Evolutionary conservation across 148 eudicot species (phyloP).

Genomic region (Cornus suecica): DNA sequence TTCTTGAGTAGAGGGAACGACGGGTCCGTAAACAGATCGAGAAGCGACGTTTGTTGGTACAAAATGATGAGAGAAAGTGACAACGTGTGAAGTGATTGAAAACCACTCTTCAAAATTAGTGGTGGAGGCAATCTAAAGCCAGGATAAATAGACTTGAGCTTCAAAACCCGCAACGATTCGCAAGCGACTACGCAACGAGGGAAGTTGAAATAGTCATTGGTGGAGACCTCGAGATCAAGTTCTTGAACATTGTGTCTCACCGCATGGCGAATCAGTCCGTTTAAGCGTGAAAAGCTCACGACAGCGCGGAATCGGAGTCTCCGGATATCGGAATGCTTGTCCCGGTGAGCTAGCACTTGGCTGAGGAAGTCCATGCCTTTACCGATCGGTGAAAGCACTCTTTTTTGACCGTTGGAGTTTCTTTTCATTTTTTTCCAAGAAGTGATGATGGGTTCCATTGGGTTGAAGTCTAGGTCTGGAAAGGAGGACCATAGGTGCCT

Average conservation of each 20-base stretch:
- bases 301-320: constrained; percentile 37
- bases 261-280: constrained; percentile 40
- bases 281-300: constrained; percentile 38
- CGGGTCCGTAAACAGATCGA: constrained; percentile 34
- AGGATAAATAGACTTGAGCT: constrained; percentile 34
- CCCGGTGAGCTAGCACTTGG: constrained; percentile 31
- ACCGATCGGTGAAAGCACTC: constrained; percentile 1
- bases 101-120: constrained; percentile 34
- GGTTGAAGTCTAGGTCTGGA: constrained; percentile 69
- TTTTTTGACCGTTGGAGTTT: neutral
- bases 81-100: constrained; percentile 29
- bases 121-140: constrained; percentile 52
- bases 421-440: neutral
- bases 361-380: constrained; percentile 19
- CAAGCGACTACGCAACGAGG: constrained; percentile 36
- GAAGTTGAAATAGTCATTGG: constrained; percentile 45
- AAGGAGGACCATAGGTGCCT: constrained; percentile 42
- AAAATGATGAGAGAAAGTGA: constrained; percentile 34
- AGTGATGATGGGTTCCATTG: neutral
- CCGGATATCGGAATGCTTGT: constrained; percentile 30
- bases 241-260: constrained; percentile 46
- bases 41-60: constrained; percentile 24
- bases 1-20: constrained; percentile 46
- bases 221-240: constrained; percentile 48
- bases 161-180: constrained; percentile 29